Evolutionary conservation across 2,329 filamentous ascomycete species (phyloP), one percentile per base, ranked within the genome.

Genomic region (Daldinia sp.): DNA sequence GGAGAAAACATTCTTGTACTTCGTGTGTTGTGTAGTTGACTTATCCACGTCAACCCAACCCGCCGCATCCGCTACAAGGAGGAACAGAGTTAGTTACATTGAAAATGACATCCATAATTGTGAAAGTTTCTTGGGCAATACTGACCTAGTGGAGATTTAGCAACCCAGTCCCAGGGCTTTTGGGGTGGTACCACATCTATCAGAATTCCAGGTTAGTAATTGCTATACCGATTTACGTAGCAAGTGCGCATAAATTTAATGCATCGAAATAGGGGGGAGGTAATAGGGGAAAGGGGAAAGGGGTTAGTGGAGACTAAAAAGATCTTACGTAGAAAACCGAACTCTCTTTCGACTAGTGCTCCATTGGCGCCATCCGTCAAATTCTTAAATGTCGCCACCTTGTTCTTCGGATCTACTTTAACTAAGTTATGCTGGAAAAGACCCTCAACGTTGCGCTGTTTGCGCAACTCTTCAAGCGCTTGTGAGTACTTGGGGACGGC

Each of bases 11-110:
- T 81, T 81, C 73, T 77, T 68, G 69, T 74, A 81, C 67, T 79
- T 80, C 63, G 65, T 77, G 60, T 79, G 78, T 46, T 74, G 78
- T 2, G 78, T 79, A 2, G 78, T 79, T 9, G 73, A 74, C 53
- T 79, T 78, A 64, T 79, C 73, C 28, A 79, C 78, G 39, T 78
- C 78, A 48, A 79, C 78, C 75, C 75, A 79, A 35, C 78, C 78
- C 1, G 74, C 77, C 0, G 74, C 67, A 65, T 78, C 76, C 50
- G 78, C 88, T 85, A 79, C 76, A 84, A 66, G 87, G 79, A 68
- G 88, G 88, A 0, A 75, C 26, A 13, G 15, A 79, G 88, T 89
- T 59, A 73, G 70, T 23, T n/a, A n/a, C 37, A 26, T 44, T 56
- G 10, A 9, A 55, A 7, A 9, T 37, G 5, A 12, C 0, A 26